Percentiles rank a stretch among this genome's conserved stretches.
phyloP scores from a whole-genome alignment of 495 filamentous ascomycete species.

The Neurospora sp. region DNA sequence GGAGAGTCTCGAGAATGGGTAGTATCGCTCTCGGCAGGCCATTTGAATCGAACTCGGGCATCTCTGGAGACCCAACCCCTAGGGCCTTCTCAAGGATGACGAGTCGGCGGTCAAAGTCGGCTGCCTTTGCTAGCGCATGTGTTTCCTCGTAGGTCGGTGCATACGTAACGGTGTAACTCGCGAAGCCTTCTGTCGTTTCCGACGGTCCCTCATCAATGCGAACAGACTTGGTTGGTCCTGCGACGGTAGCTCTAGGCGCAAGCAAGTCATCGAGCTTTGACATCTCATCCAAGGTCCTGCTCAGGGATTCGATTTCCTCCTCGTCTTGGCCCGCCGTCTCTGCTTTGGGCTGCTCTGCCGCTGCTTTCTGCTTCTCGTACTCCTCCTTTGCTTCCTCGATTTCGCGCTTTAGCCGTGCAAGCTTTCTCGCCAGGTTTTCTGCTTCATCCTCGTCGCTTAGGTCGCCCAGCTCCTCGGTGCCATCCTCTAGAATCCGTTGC shows the following conservation, averaged over 20 bases:
- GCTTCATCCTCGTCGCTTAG: conserved; percentile 51
- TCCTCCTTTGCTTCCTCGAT: conserved; percentile 69
- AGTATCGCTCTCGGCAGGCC: conserved; percentile 57
- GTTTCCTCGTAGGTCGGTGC: conserved; percentile 49
- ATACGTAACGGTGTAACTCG: conserved; percentile 46
- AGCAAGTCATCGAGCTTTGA: conserved; percentile 25
- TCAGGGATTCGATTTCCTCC: conserved; percentile 46
- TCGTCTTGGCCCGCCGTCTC: conserved; percentile 25
- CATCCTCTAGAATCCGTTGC: conserved; percentile 48
- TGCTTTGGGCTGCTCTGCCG: conserved; percentile 19
- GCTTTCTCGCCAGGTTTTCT: conserved; percentile 61
- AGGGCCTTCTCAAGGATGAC: conserved; percentile 68
- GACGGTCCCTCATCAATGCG: conserved; percentile 1
- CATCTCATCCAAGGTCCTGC: conserved; percentile 53
- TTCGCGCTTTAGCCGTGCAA: conserved; percentile 69
- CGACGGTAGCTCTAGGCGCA: conserved; percentile 16
- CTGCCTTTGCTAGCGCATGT: conserved; percentile 65
- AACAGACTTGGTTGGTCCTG: conserved; percentile 13
- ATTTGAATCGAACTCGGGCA: conserved; percentile 51
- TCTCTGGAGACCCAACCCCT: conserved; percentile 60
- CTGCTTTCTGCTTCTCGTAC: conserved; percentile 41
- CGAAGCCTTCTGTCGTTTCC: conserved; percentile 6
- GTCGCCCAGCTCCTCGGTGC: conserved; percentile 54
- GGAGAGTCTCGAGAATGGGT: conserved; percentile 68
- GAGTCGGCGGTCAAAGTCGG: conserved; percentile 79